A percentile compares a stretch with the other conserved stretches of the same genome.
phyloP scores from a whole-genome alignment of 2,329 filamentous ascomycete genomes.

The Sordariomycetes sp. region DNA sequence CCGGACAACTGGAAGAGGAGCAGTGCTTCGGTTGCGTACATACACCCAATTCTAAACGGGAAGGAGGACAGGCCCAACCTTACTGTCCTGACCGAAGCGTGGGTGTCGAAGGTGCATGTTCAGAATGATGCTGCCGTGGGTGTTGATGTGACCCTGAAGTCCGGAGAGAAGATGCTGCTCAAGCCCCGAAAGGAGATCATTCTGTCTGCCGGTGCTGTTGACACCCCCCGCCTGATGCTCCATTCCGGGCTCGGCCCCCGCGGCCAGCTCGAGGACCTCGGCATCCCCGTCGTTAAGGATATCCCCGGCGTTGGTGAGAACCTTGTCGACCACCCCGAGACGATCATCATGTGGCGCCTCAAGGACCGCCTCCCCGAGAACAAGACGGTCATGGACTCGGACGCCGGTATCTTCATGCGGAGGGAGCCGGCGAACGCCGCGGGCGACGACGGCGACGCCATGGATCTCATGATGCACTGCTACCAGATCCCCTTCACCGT shows the following conservation, averaged over 20 bases:
- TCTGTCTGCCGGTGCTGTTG: conserved; percentile 68
- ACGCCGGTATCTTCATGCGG: conserved; percentile 80
- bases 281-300: conserved; percentile 44
- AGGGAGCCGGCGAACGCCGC: conserved; percentile 60
- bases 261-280: conserved; percentile 39
- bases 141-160: conserved; percentile 52
- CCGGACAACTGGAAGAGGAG: conserved; percentile 76
- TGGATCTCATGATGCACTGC: conserved; percentile 93
- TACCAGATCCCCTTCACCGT: conserved; percentile 90
- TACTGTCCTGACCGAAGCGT: conserved; percentile 77
- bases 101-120: conserved; percentile 75
- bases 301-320: conserved; percentile 52
- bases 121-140: conserved; percentile 60
- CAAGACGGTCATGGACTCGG: conserved; percentile 85
- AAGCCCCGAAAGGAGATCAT: conserved; percentile 66
- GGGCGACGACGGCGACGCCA: conserved; percentile 60
- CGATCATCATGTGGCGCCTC: conserved; percentile 62
- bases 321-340: conserved; percentile 51
- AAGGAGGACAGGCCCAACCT: conserved; percentile 76
- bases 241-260: conserved; percentile 47
- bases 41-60: conserved; percentile 79
- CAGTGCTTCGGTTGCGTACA: conserved; percentile 83
- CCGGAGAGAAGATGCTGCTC: conserved; percentile 42
- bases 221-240: conserved; percentile 61
- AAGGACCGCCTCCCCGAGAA: conserved; percentile 62